Percentiles rank a stretch among this genome's conserved stretches.
Evolutionary conservation across 306 rosid species (phyloP).

Genomic region (Sphenostylis stenocarpa): DNA sequence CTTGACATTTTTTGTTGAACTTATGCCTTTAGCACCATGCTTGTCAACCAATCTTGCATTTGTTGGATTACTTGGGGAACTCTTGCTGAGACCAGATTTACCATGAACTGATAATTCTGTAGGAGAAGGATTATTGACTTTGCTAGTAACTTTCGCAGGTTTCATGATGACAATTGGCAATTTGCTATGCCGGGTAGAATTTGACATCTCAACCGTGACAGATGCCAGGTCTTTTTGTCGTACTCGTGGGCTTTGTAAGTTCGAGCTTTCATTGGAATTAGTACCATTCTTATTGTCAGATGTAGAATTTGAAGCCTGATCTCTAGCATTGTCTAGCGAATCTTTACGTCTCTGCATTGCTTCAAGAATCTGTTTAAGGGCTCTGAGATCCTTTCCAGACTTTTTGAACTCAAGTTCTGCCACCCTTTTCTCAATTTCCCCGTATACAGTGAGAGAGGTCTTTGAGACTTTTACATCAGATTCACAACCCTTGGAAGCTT

Average conservation of each 20-base stretch:
- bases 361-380: conserved; percentile 88
- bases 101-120: conserved; percentile 29
- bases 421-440: conserved; percentile 83
- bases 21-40: conserved; percentile 38
- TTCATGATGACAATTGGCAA: conserved; percentile 64
- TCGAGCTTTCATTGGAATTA: conserved; percentile 41
- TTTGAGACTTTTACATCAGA: conserved; percentile 45
- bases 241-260: conserved; percentile 45
- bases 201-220: conserved; percentile 33
- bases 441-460: conserved; percentile 63
- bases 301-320: conserved; percentile 44
- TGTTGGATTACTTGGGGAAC: conserved; percentile 31
- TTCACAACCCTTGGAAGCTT: conserved; percentile 48
- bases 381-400: conserved; percentile 94
- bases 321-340: conserved; percentile 42
- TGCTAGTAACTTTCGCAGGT: conserved; percentile 52
- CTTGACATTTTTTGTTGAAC: conserved; percentile 34
- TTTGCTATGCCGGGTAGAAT: conserved; percentile 35
- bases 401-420: conserved; percentile 83
- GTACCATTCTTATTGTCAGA: conserved; percentile 34
- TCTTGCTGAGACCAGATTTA: conserved; percentile 35
- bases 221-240: conserved; percentile 31
- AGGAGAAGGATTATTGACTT: conserved; percentile 39
- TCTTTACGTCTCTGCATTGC: conserved; percentile 77
- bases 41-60: conserved; percentile 49